Percentiles rank a stretch among this genome's conserved stretches.
Evolutionary conservation across 1,139 yeast genomes (phyloP).

Genomic region (Lodderomyces parapsilosis): DNA sequence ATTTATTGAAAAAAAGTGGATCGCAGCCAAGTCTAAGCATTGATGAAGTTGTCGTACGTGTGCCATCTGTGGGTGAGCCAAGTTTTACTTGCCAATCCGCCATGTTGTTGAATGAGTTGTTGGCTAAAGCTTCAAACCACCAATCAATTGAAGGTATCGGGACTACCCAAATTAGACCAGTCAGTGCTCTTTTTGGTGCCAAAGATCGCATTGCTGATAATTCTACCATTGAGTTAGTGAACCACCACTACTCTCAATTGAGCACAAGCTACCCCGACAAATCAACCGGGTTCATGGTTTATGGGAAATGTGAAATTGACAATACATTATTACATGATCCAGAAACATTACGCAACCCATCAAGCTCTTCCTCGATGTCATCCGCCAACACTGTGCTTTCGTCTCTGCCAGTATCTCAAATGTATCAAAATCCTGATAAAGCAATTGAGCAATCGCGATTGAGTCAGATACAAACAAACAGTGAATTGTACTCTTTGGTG

Average conservation of each 20-base stretch:
- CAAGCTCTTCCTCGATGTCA: not conserved
- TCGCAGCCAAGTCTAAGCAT: not conserved
- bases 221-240: not conserved
- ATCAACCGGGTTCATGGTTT: not conserved
- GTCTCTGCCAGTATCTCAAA: not conserved
- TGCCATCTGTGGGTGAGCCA: not conserved
- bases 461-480: not conserved
- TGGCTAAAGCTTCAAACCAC: not conserved
- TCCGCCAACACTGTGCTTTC: not conserved
- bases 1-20: not conserved
- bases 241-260: not conserved
- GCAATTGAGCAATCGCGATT: not conserved
- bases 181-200: not conserved
- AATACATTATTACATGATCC: not conserved
- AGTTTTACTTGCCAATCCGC: not conserved
- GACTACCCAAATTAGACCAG: not conserved
- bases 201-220: not conserved
- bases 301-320: not conserved
- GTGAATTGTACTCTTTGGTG: not conserved
- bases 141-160: not conserved
- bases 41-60: not conserved
- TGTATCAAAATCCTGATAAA: not conserved
- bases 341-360: not conserved
- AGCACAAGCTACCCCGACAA: not conserved
- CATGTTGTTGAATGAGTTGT: not conserved